Evolutionary conservation across 495 filamentous ascomycete species (phyloP).

Genomic region (Daldinia loculata): DNA sequence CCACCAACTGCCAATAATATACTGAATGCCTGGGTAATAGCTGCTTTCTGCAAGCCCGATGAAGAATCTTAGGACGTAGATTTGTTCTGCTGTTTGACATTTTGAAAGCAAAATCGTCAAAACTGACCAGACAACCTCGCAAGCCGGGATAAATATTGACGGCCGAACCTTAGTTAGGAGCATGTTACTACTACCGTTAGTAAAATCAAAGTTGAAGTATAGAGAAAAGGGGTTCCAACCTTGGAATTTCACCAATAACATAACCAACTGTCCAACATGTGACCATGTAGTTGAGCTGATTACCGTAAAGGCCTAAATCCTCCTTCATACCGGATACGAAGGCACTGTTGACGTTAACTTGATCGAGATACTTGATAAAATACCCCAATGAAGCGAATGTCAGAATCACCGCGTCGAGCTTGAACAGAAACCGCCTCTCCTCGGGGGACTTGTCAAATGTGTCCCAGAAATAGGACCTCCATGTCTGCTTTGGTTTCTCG

Average conservation of each 20-base stretch:
- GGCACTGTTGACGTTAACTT: slow-evolving; percentile 65
- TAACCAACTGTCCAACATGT: slow-evolving; percentile 71
- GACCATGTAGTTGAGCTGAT: slow-evolving; percentile 60
- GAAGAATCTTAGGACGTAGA: slow-evolving; percentile 67
- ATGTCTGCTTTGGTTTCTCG: slow-evolving; percentile 46
- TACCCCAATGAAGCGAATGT: slow-evolving; percentile 65
- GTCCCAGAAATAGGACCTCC: slow-evolving; percentile 63
- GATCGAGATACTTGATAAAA: slow-evolving; percentile 68
- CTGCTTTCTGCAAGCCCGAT: slow-evolving; percentile 60
- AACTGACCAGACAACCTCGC: slow-evolving; percentile 65
- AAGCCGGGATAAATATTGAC: slow-evolving; percentile 66
- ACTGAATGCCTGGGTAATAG: slow-evolving; percentile 60
- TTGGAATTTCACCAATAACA: slow-evolving; percentile 69
- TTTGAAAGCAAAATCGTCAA: slow-evolving; percentile 59
- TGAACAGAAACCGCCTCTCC: slow-evolving; percentile 67
- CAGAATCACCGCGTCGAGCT: slow-evolving; percentile 65
- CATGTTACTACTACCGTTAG: slow-evolving; percentile 45
- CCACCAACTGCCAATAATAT: slow-evolving; percentile 62
- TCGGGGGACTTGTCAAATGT: slow-evolving; percentile 68
- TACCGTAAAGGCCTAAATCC: slow-evolving; percentile 64
- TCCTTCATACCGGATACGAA: slow-evolving; percentile 70
- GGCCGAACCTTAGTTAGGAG: slow-evolving; percentile 59
- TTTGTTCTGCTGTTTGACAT: slow-evolving; percentile 57
- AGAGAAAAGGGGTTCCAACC: slow-evolving; percentile 26
- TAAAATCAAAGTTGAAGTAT: slow-evolving; percentile 32